Evolutionary conservation across 1,284 basidiomycete species (phyloP).

Genomic region (Cutaneotrichosporon mucoides): DNA sequence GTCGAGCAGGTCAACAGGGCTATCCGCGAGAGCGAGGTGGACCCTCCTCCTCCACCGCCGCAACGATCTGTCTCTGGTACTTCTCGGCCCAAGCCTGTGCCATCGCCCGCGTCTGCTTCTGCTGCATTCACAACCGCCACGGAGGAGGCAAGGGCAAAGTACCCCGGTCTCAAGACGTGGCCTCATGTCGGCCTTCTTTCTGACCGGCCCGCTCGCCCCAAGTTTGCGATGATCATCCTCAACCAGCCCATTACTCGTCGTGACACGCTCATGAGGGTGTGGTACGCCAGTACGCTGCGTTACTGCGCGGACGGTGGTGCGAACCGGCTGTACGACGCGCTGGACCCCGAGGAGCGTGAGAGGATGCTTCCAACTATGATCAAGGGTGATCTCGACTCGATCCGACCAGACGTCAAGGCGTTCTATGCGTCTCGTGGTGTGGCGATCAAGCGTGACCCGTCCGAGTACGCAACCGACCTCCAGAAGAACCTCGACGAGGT

Average conservation of each 20-base stretch:
- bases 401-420: conserved; percentile 65
- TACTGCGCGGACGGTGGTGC: conserved; percentile 91
- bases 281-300: conserved; percentile 57
- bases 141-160: conserved; percentile 7
- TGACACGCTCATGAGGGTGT: conserved; percentile 62
- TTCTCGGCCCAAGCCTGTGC: background rate
- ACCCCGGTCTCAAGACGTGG: conserved; percentile 16
- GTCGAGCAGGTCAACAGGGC: conserved; percentile 15
- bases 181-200: conserved; percentile 4
- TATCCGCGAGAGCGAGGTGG: conserved; percentile 13
- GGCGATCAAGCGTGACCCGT: conserved; percentile 60
- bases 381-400: conserved; percentile 89
- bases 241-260: conserved; percentile 74
- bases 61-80: conserved; percentile 5
- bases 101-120: background rate
- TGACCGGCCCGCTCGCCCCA: conserved; percentile 9
- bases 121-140: conserved; percentile 4
- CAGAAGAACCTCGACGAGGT: conserved; percentile 81
- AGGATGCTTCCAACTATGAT: conserved; percentile 73
- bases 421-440: conserved; percentile 73
- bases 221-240: conserved; percentile 69
- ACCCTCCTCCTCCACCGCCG: conserved; percentile 13
- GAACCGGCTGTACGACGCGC: conserved; percentile 75
- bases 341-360: conserved; percentile 34
- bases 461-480: conserved; percentile 85